Evolutionary conservation across 164 flowering plant species (phyloP), one percentile per base, ranked within the genome.

Genomic region (Dillenia suffruticosa): DNA sequence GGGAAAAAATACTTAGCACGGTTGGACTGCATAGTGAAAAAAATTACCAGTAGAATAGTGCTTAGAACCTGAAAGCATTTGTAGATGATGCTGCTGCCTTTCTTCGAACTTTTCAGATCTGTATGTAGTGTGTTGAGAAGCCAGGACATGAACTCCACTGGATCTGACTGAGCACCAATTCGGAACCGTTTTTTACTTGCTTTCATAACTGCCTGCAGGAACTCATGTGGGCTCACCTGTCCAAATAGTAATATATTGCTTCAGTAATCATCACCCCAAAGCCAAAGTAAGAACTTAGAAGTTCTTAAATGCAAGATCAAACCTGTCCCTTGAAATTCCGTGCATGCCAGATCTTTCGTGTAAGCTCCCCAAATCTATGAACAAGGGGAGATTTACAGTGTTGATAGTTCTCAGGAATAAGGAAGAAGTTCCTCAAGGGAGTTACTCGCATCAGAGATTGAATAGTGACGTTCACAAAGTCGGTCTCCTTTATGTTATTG

Each of bases 301-400:
- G 17, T 12, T 10, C 12, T 10, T 12, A 46, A 46, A 12, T 54
- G 2, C 48, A 62, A 48, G 12, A 54, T 2, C 73, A 70, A 47
- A 94, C 99, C 90, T 94, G 99, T 77, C 99, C 97, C 75, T 94
- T 94, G 60, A 94, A 94, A 77, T 94, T 94, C 57, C 90, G 76
- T 24, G 96, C 84, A 76, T 94, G 99, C 99, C 99, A 94, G 52
- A 94, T 89, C 74, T 94, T 94, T 54, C 96, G 70, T 0, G 97
- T 86, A 57, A 94, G 97, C 69, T 92, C 99, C 48, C 99, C 99
- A 79, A 89, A 95, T 46, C 96, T 85, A 49, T 85, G 96, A 77
- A 95, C 99, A 72, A 95, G 97, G 56, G 86, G 86, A 59, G 99
- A 92, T 67, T 74, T 92, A 72, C 84, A 77, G 70, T 85, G 84